These are phyloP conservation scores for Onygenales sp. DNA, from an alignment of 2,329 filamentous ascomycete genomes.

Conservation along the genomic window DNA sequence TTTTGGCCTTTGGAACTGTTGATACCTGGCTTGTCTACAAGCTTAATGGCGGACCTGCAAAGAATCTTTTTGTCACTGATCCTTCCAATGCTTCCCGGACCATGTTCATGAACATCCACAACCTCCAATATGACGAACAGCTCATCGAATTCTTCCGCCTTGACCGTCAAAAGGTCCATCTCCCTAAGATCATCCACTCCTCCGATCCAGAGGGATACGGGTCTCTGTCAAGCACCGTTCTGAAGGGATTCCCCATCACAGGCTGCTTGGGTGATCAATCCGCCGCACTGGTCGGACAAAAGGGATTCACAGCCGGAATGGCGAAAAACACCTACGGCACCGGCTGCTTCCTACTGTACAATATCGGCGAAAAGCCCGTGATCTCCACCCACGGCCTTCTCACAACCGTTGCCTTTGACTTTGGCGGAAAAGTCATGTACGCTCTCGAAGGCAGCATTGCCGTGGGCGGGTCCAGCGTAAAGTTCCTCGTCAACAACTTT, in stretches of 20 bases:
- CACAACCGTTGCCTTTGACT: slow-evolving; percentile 77
- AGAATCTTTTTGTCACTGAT: slow-evolving; percentile 70
- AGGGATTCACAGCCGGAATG: slow-evolving; percentile 69
- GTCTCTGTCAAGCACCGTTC: slow-evolving; percentile 27
- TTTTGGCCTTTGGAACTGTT: slow-evolving; percentile 75
- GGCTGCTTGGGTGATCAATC: slow-evolving; percentile 83
- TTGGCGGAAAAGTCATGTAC: slow-evolving; percentile 62
- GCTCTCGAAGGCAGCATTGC: slow-evolving; percentile 78
- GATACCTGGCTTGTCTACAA: slow-evolving; percentile 83
- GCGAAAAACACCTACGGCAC: slow-evolving; percentile 92
- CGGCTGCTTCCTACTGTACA: slow-evolving; percentile 82
- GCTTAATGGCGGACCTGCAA: slow-evolving; percentile 60
- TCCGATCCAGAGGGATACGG: slow-evolving; percentile 48
- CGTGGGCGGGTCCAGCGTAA: slow-evolving; percentile 73
- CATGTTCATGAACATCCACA: slow-evolving; percentile 88
- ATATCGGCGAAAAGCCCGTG: slow-evolving; percentile 75
- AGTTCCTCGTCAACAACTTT: slow-evolving; percentile 61
- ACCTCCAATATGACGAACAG: slow-evolving; percentile 67
- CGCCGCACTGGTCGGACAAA: slow-evolving; percentile 77
- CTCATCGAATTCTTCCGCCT: slow-evolving; percentile 74
- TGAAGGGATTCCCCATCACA: slow-evolving; percentile 45
- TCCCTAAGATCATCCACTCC: slow-evolving; percentile 78
- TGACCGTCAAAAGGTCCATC: slow-evolving; percentile 54
- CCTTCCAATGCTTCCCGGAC: slow-evolving; percentile 84
- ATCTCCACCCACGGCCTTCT: slow-evolving; percentile 75